phyloP scores from a whole-genome alignment of 2,329 filamentous ascomycete species.

The Lachnellula arida region DNA sequence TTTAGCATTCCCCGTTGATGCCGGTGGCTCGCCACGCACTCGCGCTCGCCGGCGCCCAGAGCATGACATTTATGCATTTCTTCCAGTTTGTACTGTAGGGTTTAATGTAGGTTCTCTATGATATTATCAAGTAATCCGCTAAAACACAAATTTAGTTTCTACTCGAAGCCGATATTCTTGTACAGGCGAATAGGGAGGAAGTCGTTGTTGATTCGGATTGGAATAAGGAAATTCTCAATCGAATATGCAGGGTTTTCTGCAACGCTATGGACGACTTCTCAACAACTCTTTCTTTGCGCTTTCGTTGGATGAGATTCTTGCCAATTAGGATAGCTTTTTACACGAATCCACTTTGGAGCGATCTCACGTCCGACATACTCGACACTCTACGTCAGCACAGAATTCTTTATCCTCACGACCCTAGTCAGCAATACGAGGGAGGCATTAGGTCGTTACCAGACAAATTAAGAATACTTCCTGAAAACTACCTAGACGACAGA shows the following conservation, averaged over 20 bases:
- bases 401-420: conserved; percentile 7
- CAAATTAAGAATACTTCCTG: conserved; percentile 3
- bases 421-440: background rate
- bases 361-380: background rate
- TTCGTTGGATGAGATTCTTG: conserved; percentile 16
- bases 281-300: conserved; percentile 2
- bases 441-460: no score
- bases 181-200: conserved; percentile 18
- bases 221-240: conserved; percentile 9
- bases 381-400: background rate
- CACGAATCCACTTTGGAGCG: conserved; percentile 4
- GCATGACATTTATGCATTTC: conserved; percentile 18
- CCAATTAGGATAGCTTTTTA: conserved; percentile 2
- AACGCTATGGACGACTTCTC: conserved; percentile 12
- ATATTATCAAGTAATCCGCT: background rate
- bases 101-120: conserved; percentile 16
- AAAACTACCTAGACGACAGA: background rate
- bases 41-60: no score
- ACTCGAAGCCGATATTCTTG: conserved; percentile 20
- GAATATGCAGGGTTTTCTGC: conserved; percentile 8
- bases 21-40: background rate
- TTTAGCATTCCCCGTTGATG: conserved; percentile 16
- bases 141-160: conserved; percentile 6
- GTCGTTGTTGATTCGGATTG: conserved; percentile 10
- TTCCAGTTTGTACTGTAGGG: conserved; percentile 17